Percentiles rank a stretch among this genome's conserved stretches.
Evolutionary conservation across 345 rosid species (phyloP).

Genomic region (Arabidopsis arenosa): DNA sequence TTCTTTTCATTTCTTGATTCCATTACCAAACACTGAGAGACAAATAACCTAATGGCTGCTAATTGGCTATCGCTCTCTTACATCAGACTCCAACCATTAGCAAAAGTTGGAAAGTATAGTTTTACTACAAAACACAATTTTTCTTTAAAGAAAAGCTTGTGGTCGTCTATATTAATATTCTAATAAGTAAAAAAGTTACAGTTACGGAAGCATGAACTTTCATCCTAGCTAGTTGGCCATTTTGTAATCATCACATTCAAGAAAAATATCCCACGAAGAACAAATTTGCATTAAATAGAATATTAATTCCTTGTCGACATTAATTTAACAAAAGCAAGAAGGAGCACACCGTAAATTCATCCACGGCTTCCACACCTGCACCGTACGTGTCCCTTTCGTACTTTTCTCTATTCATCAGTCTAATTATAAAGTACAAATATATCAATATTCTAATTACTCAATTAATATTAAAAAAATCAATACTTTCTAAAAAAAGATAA

Average conservation of each 20-base stretch:
- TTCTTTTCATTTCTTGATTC: not conserved
- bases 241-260: not conserved
- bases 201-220: constrained; percentile 24
- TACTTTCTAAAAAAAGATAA: constrained; percentile 33
- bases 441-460: not conserved
- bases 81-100: not conserved
- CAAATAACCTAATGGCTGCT: not conserved
- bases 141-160: not conserved
- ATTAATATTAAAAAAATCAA: constrained; percentile 1
- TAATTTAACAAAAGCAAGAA: not conserved
- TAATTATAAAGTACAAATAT: not conserved
- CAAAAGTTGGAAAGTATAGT: not conserved
- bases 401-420: constrained; percentile 19
- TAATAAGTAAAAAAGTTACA: not conserved
- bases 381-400: constrained; percentile 44
- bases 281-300: not conserved
- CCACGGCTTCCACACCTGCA: constrained; percentile 18
- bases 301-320: not conserved
- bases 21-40: not conserved
- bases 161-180: constrained; percentile 7
- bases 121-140: not conserved
- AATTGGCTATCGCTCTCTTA: not conserved
- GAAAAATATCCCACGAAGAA: not conserved
- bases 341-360: constrained; percentile 5
- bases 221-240: constrained; percentile 22